Evolutionary conservation across 805 yeast genomes (phyloP), one percentile per base, ranked within the genome.

Genomic region (Suhomyces sp.): DNA sequence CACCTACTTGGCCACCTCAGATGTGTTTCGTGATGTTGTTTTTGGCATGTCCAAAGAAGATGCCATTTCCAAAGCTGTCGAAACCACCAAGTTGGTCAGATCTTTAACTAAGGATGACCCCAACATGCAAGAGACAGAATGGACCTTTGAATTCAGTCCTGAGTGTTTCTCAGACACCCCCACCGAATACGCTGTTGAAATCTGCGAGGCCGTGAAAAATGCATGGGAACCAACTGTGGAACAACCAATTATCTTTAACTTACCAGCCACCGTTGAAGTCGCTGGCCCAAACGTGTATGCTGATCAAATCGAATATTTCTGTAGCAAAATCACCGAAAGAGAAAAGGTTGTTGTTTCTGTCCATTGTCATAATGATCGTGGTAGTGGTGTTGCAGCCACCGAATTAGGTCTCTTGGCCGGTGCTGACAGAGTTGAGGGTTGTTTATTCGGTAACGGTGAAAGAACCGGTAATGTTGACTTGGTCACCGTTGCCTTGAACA

Each of bases 381-480:
- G 91, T 14, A 81, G 87, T 56, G 88, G 87, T 54, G 88, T 83
- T 36, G 91, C 91, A 28, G 91, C 91, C 17, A 71, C 87, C 29
- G 91, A 83, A 58, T 67, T 83, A 42, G 90, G 88, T 50, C 49
- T 80, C 20, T 63, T 83, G 51, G 91, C 88, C n/a, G 91, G 91
- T 53, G 91, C 85, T 41, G 90, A 83, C 62, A 74, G 91, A 68
- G 85, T 83, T 33, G 91, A 83, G 63, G 91, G 91, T 38, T 83
- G 90, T 69, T 68, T 83, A 26, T 83, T 83, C 45, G 90, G 90
- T 53, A 83, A 82, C 59, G 91, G 91, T 64, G 91, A 83, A 70
- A 72, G 91, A 66, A 83, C 91, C 19, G 91, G 91, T 66, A 83
- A 83, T 57, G 90, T 83, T 48, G 91, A 83, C 59, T 67, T 83